phyloP scores from a whole-genome alignment of 2,329 filamentous ascomycete species.

The Fusarium sp. region DNA sequence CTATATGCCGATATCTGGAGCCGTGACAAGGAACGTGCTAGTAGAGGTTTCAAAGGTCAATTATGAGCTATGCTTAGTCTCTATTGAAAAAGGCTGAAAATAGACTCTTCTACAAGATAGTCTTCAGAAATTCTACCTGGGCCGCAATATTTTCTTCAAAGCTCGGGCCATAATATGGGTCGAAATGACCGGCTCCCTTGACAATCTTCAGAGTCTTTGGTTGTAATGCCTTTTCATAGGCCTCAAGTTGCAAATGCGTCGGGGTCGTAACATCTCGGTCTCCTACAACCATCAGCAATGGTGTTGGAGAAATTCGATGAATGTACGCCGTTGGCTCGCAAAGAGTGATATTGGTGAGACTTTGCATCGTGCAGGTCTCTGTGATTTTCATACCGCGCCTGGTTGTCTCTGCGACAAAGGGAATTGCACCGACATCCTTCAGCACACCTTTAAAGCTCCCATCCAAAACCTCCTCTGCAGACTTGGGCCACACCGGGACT shows the following conservation, averaged over 20 bases:
- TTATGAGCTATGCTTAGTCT: slow-evolving; percentile 2
- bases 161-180: slow-evolving; percentile 3
- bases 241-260: slow-evolving; percentile 4
- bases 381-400: slow-evolving; percentile 1
- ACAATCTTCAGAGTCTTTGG: slow-evolving; percentile 6
- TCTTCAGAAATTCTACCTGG: slow-evolving; percentile 1
- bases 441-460: slow-evolving; percentile 5
- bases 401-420: neutral
- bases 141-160: slow-evolving; percentile 2
- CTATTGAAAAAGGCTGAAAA: neutral
- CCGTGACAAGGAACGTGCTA: neutral
- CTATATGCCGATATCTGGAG: neutral
- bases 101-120: neutral
- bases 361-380: slow-evolving; percentile 1
- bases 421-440: slow-evolving; percentile 3
- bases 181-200: slow-evolving; percentile 8
- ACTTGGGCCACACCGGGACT: neutral
- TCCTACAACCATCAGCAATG: neutral
- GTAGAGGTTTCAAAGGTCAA: neutral
- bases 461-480: neutral
- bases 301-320: slow-evolving; percentile 2
- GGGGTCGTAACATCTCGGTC: slow-evolving; percentile 2
- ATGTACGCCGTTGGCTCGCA: slow-evolving; percentile 5
- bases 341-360: slow-evolving; percentile 1
- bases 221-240: slow-evolving; percentile 3